A percentile compares a stretch with the other conserved stretches of the same genome.
These are phyloP conservation scores for Aspergillus glaucus DNA, from an alignment of 2,329 filamentous ascomycete species.

Conservation along the genomic window DNA sequence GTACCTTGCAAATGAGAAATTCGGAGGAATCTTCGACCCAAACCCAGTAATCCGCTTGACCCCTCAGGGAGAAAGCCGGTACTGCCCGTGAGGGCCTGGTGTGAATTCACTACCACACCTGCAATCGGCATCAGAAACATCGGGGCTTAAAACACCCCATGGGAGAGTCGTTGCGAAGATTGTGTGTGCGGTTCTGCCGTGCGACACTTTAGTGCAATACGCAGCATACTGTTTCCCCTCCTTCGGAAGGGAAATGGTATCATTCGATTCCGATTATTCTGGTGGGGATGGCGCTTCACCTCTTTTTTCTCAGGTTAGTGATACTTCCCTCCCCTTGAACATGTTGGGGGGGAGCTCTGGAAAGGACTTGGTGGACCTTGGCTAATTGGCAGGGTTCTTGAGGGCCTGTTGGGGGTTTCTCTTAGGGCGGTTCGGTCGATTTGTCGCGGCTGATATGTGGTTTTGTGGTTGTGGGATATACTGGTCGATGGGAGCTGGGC, in stretches of 20 bases:
- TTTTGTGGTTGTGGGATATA: neutral
- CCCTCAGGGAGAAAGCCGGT: conserved; percentile 24
- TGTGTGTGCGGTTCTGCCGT: conserved; percentile 53
- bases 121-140: conserved; percentile 90
- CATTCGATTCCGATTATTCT: conserved; percentile 94
- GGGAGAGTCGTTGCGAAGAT: conserved; percentile 94
- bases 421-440: conserved; percentile 8
- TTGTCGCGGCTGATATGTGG: neutral
- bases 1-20: conserved; percentile 83
- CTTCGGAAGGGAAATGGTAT: conserved; percentile 44
- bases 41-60: conserved; percentile 34
- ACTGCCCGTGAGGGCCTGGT: conserved; percentile 82
- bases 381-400: conserved; percentile 28
- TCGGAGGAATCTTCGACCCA: conserved; percentile 86
- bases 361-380: conserved; percentile 22
- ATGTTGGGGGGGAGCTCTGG: conserved; percentile 5
- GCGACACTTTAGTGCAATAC: conserved; percentile 93
- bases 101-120: conserved; percentile 61
- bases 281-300: conserved; percentile 68
- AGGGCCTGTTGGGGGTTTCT: conserved; percentile 7
- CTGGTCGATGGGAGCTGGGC: neutral
- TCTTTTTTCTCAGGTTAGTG: conserved; percentile 47
- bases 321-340: conserved; percentile 8
- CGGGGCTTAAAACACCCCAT: conserved; percentile 63
- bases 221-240: conserved; percentile 60